phyloP scores from a whole-genome alignment of 805 yeast genomes.

The Saccharomycopsis fibuligera region DNA sequence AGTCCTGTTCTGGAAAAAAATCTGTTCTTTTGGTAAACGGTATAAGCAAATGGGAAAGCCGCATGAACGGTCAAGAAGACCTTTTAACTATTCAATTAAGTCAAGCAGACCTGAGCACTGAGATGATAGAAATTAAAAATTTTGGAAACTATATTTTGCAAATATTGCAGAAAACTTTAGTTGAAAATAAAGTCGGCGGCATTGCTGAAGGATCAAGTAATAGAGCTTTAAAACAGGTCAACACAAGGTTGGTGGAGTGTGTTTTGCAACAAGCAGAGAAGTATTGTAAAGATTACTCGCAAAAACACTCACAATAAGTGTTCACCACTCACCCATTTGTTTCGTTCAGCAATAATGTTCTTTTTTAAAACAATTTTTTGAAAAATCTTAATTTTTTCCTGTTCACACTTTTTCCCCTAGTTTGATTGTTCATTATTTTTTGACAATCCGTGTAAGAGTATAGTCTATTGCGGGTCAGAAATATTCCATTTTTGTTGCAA shows the following conservation, averaged over 20 bases:
- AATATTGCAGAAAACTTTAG: background rate
- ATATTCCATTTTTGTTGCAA: too few relatives aligned
- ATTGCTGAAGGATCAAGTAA: background rate
- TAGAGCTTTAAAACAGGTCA: background rate
- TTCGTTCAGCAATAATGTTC: too few relatives aligned
- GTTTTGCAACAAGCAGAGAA: background rate
- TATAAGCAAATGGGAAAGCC: background rate
- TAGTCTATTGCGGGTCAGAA: too few relatives aligned
- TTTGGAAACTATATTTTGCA: constrained; percentile 2
- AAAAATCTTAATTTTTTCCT: too few relatives aligned
- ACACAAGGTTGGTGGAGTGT: background rate
- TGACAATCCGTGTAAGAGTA: too few relatives aligned
- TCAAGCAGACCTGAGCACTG: constrained; percentile 6
- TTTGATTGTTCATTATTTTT: too few relatives aligned
- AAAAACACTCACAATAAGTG: background rate
- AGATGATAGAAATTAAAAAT: constrained; percentile 5
- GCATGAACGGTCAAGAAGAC: background rate
- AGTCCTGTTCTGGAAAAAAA: constrained; percentile 4
- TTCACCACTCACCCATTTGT: too few relatives aligned
- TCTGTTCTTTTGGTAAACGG: constrained; percentile 6
- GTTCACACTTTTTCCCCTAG: too few relatives aligned
- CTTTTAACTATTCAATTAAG: background rate
- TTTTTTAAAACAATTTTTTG: too few relatives aligned
- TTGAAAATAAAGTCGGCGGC: too few relatives aligned
- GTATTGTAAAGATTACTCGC: constrained; percentile 2